Conservation (phyloP, 139 green algal species). For the Limnomonas spitsbergensis region DNA sequence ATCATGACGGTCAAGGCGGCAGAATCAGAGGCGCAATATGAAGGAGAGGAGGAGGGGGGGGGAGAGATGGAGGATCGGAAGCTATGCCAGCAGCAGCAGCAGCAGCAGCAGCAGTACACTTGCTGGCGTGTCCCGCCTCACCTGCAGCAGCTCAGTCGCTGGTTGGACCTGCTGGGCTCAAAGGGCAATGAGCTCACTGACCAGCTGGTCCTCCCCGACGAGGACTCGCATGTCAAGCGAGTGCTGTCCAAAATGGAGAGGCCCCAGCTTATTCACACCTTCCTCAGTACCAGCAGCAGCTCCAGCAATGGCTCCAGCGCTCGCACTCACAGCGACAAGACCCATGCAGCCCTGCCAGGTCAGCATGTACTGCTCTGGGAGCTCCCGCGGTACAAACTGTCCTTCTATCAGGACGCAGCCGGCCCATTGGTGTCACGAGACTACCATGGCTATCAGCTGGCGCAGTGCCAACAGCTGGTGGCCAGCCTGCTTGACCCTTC, state of each 20-base stretch:
- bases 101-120: not conserved
- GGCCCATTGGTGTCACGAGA: constrained; percentile 14
- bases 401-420: constrained; percentile 44
- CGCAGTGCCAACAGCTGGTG: not conserved
- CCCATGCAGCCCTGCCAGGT: no score
- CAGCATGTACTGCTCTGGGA: constrained; percentile 24
- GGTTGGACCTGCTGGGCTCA: not conserved
- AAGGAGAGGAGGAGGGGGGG: no score
- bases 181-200: constrained; percentile 17
- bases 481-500: no score
- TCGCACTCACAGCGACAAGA: no score
- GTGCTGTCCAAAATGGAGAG: constrained; percentile 51
- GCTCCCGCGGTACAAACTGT: constrained; percentile 47
- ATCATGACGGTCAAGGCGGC: constrained; percentile 14
- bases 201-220: constrained; percentile 28
- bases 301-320: not conserved
- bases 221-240: not conserved
- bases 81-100: not conserved
- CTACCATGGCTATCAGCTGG: constrained; percentile 35
- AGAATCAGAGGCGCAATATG: not conserved
- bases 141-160: not conserved
- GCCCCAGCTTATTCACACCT: constrained; percentile 45
- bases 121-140: constrained; percentile 1
- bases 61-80: no score
- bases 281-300: not conserved